Percentiles rank a stretch among this genome's conserved stretches.
Evolutionary conservation across 805 yeast genomes (phyloP).

Genomic region (Kodamaea neixiangensis): DNA sequence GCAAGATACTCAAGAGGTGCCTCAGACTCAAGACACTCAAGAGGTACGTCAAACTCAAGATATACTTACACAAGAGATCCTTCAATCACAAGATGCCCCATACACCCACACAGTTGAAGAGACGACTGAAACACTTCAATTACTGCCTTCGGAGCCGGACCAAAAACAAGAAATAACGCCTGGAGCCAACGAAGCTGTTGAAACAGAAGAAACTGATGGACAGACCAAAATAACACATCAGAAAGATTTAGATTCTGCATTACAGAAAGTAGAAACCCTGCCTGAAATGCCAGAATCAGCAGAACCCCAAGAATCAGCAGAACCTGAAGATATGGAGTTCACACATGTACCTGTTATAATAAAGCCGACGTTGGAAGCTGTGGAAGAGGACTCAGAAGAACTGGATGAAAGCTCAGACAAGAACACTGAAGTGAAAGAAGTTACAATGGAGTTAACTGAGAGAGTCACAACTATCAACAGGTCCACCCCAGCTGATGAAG

Average conservation of each 20-base stretch:
- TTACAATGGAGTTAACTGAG: background rate
- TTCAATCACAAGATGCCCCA: background rate
- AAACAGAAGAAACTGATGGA: too few relatives aligned
- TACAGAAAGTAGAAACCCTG: background rate
- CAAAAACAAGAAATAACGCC: too few relatives aligned
- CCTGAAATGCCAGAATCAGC: background rate
- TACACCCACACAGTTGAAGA: background rate
- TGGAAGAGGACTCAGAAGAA: background rate
- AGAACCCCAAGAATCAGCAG: background rate
- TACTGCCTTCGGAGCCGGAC: too few relatives aligned
- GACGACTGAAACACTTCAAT: background rate
- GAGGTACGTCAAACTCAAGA: background rate
- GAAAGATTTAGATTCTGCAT: too few relatives aligned
- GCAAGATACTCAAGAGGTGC: background rate
- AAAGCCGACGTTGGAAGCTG: background rate
- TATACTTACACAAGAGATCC: background rate
- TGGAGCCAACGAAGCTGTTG: too few relatives aligned
- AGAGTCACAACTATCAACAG: background rate
- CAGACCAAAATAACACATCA: too few relatives aligned
- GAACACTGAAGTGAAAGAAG: background rate
- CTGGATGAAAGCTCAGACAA: background rate
- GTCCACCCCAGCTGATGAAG: background rate
- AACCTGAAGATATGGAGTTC: conserved; percentile 3
- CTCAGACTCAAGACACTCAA: background rate
- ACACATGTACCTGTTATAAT: background rate